These are phyloP conservation scores for Desmodesmus armatus DNA, from an alignment of 139 green algal genomes.

Conservation along the genomic window DNA sequence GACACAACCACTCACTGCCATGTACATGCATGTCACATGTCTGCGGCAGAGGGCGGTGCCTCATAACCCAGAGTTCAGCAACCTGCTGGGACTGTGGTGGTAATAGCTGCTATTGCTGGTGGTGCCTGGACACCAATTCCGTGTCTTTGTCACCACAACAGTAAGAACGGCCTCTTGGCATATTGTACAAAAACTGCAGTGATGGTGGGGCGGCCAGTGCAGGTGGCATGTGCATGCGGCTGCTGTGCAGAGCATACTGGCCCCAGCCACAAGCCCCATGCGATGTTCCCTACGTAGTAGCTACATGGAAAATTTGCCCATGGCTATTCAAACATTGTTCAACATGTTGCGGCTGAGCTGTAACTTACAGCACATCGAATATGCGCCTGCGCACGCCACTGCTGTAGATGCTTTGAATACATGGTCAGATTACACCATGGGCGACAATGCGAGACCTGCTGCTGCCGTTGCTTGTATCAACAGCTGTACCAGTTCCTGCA, in stretches of 20 bases:
- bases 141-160: constrained; percentile 73
- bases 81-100: constrained; percentile 76
- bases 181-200: no score
- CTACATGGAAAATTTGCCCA: no score
- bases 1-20: no score
- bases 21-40: background rate
- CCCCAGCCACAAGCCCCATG: no score
- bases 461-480: constrained; percentile 57
- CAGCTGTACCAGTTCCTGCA: constrained; percentile 61
- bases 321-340: constrained; percentile 68
- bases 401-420: constrained; percentile 89
- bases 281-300: no score
- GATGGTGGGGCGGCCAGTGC: no score
- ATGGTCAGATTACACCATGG: constrained; percentile 73
- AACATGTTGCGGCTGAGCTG: no score
- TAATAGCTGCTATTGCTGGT: constrained; percentile 82
- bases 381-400: no score
- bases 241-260: no score
- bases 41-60: constrained; percentile 33
- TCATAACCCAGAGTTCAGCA: constrained; percentile 52
- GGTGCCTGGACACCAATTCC: constrained; percentile 86
- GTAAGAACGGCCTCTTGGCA: constrained; percentile 85
- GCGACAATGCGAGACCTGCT: constrained; percentile 70
- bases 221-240: no score
- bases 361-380: no score